These are phyloP conservation scores for Stemphylium beticola DNA, from an alignment of 2,329 filamentous ascomycete genomes.

Conservation along the genomic window DNA sequence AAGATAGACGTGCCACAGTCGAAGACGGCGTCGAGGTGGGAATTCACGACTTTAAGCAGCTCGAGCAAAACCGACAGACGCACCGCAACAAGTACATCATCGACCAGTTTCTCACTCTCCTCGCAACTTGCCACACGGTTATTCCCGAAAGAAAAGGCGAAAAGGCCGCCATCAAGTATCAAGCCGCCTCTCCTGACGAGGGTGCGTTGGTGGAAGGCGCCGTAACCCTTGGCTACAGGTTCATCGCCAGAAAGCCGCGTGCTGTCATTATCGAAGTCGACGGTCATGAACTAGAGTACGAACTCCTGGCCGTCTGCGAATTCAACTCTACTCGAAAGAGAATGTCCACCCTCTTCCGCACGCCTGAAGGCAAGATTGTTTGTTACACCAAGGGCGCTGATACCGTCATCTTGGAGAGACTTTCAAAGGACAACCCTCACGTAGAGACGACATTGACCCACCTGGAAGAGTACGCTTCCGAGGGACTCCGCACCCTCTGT, in stretches of 20 bases:
- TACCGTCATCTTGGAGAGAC: conserved; percentile 92
- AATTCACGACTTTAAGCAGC: conserved; percentile 81
- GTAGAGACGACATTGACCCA: conserved; percentile 91
- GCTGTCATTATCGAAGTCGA: conserved; percentile 82
- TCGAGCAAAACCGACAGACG: conserved; percentile 71
- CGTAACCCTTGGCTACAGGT: conserved; percentile 82
- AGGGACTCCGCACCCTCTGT: conserved; percentile 92
- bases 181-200: conserved; percentile 96
- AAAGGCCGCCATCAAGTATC: conserved; percentile 89
- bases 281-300: conserved; percentile 77
- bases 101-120: conserved; percentile 83
- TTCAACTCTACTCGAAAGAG: conserved; percentile 98
- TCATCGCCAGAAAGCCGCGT: conserved; percentile 86
- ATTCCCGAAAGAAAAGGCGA: conserved; percentile 88
- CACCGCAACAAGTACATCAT: conserved; percentile 67
- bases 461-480: conserved; percentile 97
- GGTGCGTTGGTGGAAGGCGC: conserved; percentile 96
- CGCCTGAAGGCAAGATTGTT: conserved; percentile 92
- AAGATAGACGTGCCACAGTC: conserved; percentile 82
- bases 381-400: conserved; percentile 97
- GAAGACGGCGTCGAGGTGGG: conserved; percentile 79
- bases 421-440: conserved; percentile 78
- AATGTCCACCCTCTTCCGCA: conserved; percentile 97
- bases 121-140: conserved; percentile 94
- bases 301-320: conserved; percentile 94